Evolutionary conservation across 2,329 filamentous ascomycete genomes (phyloP), one percentile per base, ranked within the genome.

Genomic region (Lachnellula occidentalis): DNA sequence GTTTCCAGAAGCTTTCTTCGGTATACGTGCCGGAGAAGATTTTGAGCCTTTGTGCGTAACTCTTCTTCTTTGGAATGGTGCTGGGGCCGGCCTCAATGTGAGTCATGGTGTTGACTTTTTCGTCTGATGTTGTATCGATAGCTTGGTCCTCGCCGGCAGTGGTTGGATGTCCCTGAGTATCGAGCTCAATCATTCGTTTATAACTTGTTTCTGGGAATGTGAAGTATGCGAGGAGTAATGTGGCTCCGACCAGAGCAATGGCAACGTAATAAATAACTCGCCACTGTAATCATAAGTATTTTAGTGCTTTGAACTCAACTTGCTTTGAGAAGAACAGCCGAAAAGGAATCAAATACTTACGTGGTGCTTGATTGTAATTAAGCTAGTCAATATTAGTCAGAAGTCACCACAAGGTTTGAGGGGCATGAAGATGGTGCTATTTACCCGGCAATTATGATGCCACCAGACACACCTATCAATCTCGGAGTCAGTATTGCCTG

Each of bases 141-240:
- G 27, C 27, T 31, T 31, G 27, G 8, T 31, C 36, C 14, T 45
- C 48, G 3, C 31, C 14, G 3, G 19, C n/a, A 19, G 34, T 34
- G n/a, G 51, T 53, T 19, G 43, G 31, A 5, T 39, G 42, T n/a
- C 34, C 34, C 6, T 76, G 21, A 75, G 34, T 12, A 27, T 54
- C 41, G 12, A 41, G 15, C 41, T 54, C 5, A 27, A 34, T 31
- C 42, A 41, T 17, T 61, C 61, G 55, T 77, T 63, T 66, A 62
- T 74, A 82, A 8, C 74, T 73, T 0, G 79, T 82, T 63, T 82
- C 80, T 0, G 80, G 79, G 50, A 83, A 77, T 5, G 76, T 77
- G 54, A 83, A 74, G 60, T 78, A 67, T 7, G 76, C 72, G 2
- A 81, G 58, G 1, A 81, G 50, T 1, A 78, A 73, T 22, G 76